Evolutionary conservation across 2,329 filamentous ascomycete genomes (phyloP), one percentile per base, ranked within the genome.

Genomic region (Biscogniauxia sp.): DNA sequence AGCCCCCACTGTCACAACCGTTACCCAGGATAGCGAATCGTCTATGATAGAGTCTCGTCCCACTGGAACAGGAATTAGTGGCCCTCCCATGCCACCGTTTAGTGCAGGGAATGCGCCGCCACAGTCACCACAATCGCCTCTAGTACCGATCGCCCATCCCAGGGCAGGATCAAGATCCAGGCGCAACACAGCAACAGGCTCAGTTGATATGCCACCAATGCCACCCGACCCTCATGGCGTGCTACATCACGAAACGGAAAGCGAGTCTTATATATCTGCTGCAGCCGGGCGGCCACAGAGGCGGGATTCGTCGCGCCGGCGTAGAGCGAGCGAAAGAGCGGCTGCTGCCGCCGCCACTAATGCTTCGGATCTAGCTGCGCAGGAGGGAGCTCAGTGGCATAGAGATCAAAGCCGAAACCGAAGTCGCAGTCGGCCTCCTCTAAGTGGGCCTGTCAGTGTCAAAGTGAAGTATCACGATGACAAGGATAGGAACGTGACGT

Each of bases 391-490:
- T 28, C 68, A 71, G 25, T 63, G 73, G 55, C 68, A 73, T 32
- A 72, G 78, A 53, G 50, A 51, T 50, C 45, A 20, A 32, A 73
- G 78, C 32, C 74, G 74, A 23, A 78, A 77, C 57, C 76, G 75
- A 56, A 76, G 77, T 25, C 77, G 75, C 5, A 81, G 79, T 66
- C 77, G 79, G 37, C 78, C 82, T 3, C 37, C 77, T 25, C 77
- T 75, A 5, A 81, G 79, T 66, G 77, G 79, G 32, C 78, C 82
- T 2, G 78, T 85, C 32, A 84, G 83, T 68, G 81, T 88, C 60
- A 86, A 84, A 70, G 75, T 88, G 59, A 84, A 83, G 68, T 78
- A 88, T 53, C 82, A 87, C 64, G 83, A 86, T 64, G 85, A 88
- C 66, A 80, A 79, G 32, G 82, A 86, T 61, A 78, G 82, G 63